Percentiles rank a stretch among this genome's conserved stretches.
Evolutionary conservation across 306 rosid species (phyloP).

Genomic region (Acmispon strigosus): DNA sequence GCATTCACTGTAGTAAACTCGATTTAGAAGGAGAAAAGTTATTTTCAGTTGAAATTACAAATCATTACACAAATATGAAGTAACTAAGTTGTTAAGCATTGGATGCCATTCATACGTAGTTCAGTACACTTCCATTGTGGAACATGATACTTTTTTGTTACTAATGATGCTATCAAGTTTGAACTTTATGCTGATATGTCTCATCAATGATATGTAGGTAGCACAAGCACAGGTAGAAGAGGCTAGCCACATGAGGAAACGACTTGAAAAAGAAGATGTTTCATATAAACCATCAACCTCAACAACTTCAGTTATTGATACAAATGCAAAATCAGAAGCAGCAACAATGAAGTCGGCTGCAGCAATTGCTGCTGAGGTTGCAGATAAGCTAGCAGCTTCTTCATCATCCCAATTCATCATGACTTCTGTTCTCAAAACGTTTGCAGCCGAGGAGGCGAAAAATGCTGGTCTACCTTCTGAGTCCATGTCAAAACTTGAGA

Average conservation of each 20-base stretch:
- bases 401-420: conserved; percentile 81
- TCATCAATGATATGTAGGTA: conserved; percentile 35
- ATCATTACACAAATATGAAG: neutral
- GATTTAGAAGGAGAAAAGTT: neutral
- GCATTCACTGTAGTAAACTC: neutral
- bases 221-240: conserved; percentile 83
- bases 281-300: conserved; percentile 36
- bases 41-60: neutral
- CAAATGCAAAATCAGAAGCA: conserved; percentile 38
- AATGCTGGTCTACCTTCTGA: conserved; percentile 49
- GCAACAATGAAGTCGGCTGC: conserved; percentile 59
- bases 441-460: conserved; percentile 82
- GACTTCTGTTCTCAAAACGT: conserved; percentile 79
- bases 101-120: neutral
- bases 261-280: conserved; percentile 49
- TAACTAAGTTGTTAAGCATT: neutral
- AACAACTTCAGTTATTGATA: conserved; percentile 15
- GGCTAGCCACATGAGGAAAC: conserved; percentile 59
- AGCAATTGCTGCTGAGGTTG: conserved; percentile 85
- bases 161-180: conserved; percentile 1
- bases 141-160: neutral
- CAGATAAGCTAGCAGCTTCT: conserved; percentile 86
- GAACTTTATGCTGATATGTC: neutral
- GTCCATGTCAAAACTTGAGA: conserved; percentile 46
- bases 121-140: neutral